phyloP scores from a whole-genome alignment of 345 rosid genomes.

The Hibiscus trionum region DNA sequence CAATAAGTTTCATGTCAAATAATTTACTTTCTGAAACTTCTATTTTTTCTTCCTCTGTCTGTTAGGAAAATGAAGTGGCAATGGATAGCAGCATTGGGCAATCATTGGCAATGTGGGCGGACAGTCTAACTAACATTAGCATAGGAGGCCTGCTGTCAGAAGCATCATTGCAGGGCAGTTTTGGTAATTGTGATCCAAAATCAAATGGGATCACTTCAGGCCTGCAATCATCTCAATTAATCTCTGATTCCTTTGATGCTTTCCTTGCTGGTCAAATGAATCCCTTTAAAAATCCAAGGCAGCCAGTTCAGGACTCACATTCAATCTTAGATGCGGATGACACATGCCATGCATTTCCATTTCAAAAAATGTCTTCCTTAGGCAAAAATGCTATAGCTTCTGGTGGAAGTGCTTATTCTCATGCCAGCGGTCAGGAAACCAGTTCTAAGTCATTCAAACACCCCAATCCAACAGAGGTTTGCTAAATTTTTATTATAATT shows the following conservation, averaged over 20 bases:
- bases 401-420: conserved; percentile 25
- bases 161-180: not conserved
- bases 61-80: conserved; percentile 40
- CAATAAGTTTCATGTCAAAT: conserved; percentile 5
- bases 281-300: conserved; percentile 30
- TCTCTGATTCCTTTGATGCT: conserved; percentile 71
- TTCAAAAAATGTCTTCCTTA: conserved; percentile 36
- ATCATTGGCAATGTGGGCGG: conserved; percentile 52
- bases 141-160: conserved; percentile 42
- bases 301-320: conserved; percentile 24
- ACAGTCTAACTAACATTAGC: conserved; percentile 58
- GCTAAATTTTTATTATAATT: conserved; percentile 14
- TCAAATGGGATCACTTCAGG: conserved; percentile 27
- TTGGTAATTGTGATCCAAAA: not conserved
- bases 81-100: conserved; percentile 23
- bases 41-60: not conserved
- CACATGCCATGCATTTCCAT: conserved; percentile 81
- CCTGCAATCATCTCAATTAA: conserved; percentile 41
- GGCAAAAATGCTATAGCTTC: conserved; percentile 22
- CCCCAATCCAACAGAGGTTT: conserved; percentile 31
- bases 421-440: conserved; percentile 20
- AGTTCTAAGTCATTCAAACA: conserved; percentile 22
- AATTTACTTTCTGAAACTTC: conserved; percentile 9
- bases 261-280: conserved; percentile 42
- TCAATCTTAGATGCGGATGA: conserved; percentile 92